Evolutionary conservation across 225 moss, liverwort and hornwort genomes (phyloP).

Genomic region (Polytrichum commune): DNA sequence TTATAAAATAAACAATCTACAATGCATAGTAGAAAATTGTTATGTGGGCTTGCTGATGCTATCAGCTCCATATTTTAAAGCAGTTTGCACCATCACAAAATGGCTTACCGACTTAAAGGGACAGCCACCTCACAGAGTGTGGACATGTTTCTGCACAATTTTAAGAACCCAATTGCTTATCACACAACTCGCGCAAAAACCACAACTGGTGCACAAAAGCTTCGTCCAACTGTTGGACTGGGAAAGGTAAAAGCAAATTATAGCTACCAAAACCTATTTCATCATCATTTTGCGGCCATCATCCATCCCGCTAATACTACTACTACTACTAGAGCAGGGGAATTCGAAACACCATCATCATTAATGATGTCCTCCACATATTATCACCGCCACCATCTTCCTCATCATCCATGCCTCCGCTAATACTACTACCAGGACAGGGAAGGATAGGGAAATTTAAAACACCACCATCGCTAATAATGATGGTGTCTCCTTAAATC

Average conservation of each 20-base stretch:
- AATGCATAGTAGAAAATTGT: too few relatives aligned
- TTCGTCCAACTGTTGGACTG: not conserved
- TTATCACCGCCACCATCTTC: constrained; percentile 61
- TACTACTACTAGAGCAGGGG: not conserved
- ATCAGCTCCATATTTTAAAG: constrained; percentile 1
- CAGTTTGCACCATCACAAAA: constrained; percentile 1
- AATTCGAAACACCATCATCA: too few relatives aligned
- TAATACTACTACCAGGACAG: constrained; percentile 28
- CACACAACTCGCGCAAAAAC: constrained; percentile 2
- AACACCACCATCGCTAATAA: too few relatives aligned
- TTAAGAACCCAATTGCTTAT: constrained; percentile 2
- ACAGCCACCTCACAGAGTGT: not conserved
- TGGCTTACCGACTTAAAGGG: not conserved
- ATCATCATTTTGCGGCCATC: too few relatives aligned
- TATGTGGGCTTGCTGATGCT: too few relatives aligned
- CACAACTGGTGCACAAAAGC: constrained; percentile 2
- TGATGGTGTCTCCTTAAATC: constrained; percentile 21
- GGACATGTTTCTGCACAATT: constrained; percentile 1
- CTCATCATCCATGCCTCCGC: constrained; percentile 64
- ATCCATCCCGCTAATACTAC: not conserved
- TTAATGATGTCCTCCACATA: constrained; percentile 31
- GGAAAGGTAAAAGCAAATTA: not conserved
- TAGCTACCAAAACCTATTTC: not conserved
- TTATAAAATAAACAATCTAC: too few relatives aligned
- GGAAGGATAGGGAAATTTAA: too few relatives aligned